Evolutionary conservation across 805 yeast genomes (phyloP), one percentile per base, ranked within the genome.

Genomic region (Pichia exigua): DNA sequence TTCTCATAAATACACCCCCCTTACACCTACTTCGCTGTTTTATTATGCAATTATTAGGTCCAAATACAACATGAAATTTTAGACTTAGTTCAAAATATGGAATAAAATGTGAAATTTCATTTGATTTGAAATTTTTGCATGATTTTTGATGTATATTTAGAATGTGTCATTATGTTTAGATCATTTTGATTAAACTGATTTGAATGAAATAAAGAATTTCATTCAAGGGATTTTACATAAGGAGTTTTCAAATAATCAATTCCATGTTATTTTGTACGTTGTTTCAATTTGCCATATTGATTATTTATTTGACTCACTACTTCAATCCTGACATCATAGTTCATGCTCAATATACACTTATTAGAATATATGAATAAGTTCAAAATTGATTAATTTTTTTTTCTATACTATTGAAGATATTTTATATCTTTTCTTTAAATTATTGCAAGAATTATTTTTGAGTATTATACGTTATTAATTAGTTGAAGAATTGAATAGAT

Each of bases 251-350:
- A 35, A 24, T 32, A 13, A 32, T 4, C 17, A 15, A 13, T 15
- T 12, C 15, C 12, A 13, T 32, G 38, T 32, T 35, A n/a, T 17
- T 9, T 35, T 7, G 7, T 13, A 4, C 13, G 3, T 3, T 30
- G 3, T 30, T 30, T 13, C n/a, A 13, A 27, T 27, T 27, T 27
- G 30, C 12, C 12, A 24, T 24, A 7, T 28, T 30, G 35, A 17
- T 35, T 35, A 18, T 39, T 22, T 7, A 18, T 24, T 6, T 3
- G 2, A 45, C 32, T 45, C 42, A 35, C 17, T 38, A 22, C 12
- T 10, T 17, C 4, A 50, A 51, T 52, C 24, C 48, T 48, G 32
- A 32, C 49, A 51, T 51, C 51, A 32, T 26, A 48, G 44, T 48
- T 45, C 54, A 45, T 12, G 54, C 54, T 45, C 54, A 43, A 48